These are phyloP conservation scores for Ceriops zippeliana DNA, from an alignment of 345 rosid species.

Conservation along the genomic window DNA sequence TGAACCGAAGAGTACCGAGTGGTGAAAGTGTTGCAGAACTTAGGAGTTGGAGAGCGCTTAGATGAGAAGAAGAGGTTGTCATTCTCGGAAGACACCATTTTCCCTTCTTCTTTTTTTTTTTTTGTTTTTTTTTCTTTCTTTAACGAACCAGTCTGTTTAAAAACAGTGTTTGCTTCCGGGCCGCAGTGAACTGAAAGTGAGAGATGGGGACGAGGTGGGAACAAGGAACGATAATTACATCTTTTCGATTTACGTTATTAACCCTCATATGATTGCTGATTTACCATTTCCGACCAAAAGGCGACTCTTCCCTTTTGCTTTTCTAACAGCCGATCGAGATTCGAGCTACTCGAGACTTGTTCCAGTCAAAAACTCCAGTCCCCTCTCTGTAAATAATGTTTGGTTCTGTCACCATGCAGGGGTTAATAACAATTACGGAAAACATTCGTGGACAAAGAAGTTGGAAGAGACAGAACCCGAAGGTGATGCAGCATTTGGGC, in stretches of 20 bases:
- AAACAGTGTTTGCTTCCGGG: not conserved
- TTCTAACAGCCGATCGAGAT: too few relatives aligned
- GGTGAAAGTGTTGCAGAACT: conserved; percentile 43
- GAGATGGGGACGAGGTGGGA: not conserved
- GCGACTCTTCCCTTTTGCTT: too few relatives aligned
- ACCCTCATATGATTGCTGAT: conserved; percentile 2
- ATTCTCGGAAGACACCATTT: conserved; percentile 21
- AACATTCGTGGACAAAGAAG: too few relatives aligned
- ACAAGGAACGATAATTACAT: not conserved
- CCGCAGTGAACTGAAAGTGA: too few relatives aligned
- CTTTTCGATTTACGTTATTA: conserved; percentile 6
- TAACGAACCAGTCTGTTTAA: not conserved
- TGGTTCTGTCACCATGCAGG: too few relatives aligned
- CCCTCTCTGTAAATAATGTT: too few relatives aligned
- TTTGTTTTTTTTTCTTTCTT: not conserved
- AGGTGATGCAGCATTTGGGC: too few relatives aligned
- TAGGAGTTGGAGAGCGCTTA: conserved; percentile 35
- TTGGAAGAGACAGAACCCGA: too few relatives aligned
- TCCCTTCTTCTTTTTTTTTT: not conserved
- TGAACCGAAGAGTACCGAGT: conserved; percentile 39
- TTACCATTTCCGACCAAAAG: conserved; percentile 1
- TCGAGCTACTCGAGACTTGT: too few relatives aligned
- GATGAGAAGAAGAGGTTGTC: conserved; percentile 27
- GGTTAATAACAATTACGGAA: too few relatives aligned
- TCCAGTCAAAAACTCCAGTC: too few relatives aligned